Conservation (phyloP, 1,284 basidiomycete species). For the Pseudozyma sp. region DNA sequence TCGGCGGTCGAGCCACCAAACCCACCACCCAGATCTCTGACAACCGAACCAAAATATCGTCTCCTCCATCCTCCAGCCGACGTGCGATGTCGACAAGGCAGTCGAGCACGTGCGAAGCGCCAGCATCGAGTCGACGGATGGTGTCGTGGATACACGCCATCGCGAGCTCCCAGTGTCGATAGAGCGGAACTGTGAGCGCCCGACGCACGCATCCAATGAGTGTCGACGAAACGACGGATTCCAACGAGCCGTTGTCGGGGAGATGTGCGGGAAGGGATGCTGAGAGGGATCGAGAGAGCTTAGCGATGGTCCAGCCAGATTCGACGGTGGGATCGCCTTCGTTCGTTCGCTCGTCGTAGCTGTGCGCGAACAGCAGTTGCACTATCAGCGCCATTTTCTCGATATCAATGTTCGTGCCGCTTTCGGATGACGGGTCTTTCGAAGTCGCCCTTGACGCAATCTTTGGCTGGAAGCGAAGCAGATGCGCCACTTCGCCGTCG, state of each 20-base stretch:
- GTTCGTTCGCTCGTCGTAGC: constrained; percentile 47
- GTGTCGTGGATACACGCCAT: constrained; percentile 25
- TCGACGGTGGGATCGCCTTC: constrained; percentile 47
- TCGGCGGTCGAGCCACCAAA: constrained; percentile 8
- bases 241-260: background rate
- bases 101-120: constrained; percentile 9
- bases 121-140: constrained; percentile 13
- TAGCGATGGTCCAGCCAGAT: constrained; percentile 49
- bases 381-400: constrained; percentile 21
- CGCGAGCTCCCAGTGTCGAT: constrained; percentile 42
- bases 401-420: constrained; percentile 2
- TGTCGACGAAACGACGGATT: constrained; percentile 6
- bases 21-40: constrained; percentile 23
- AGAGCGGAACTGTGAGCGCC: constrained; percentile 31
- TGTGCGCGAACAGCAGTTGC: constrained; percentile 35
- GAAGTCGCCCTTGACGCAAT: background rate
- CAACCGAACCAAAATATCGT: constrained; percentile 24
- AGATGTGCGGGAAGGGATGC: constrained; percentile 7
- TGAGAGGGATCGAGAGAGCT: constrained; percentile 31
- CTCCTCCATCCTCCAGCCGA: constrained; percentile 19
- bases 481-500: constrained; percentile 30
- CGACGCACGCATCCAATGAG: constrained; percentile 28
- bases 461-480: constrained; percentile 12
- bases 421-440: background rate
- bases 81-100: constrained; percentile 14